These are phyloP conservation scores for Ganoderma meredithae DNA, from an alignment of 1,284 basidiomycete species.

Conservation along the genomic window DNA sequence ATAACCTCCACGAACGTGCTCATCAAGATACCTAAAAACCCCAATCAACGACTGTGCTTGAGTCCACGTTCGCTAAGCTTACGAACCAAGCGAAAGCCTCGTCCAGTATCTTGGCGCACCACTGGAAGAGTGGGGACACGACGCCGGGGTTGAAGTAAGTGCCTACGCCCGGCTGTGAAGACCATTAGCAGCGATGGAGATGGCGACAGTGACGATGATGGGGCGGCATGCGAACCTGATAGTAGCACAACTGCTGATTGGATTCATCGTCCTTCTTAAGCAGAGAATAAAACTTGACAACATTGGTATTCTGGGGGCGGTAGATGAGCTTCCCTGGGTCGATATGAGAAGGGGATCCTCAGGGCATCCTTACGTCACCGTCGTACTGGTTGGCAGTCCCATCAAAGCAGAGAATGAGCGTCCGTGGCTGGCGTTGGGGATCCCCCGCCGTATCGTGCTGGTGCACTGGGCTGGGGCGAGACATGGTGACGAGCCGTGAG, in stretches of 20 bases:
- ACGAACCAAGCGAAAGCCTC: slow-evolving; percentile 55
- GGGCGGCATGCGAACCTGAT: slow-evolving; percentile 42
- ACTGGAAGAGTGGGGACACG: slow-evolving; percentile 45
- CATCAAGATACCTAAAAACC: slow-evolving; percentile 48
- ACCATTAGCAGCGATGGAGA: slow-evolving; percentile 10
- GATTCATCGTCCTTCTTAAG: slow-evolving; percentile 46
- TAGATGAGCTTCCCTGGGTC: slow-evolving; percentile 7
- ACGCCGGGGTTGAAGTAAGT: slow-evolving; percentile 56
- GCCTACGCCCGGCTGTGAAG: slow-evolving; percentile 49
- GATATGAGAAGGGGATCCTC: not conserved
- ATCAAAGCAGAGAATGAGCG: slow-evolving; percentile 60
- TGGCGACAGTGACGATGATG: not conserved
- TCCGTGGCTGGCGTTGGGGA: slow-evolving; percentile 39
- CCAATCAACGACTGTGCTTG: not conserved
- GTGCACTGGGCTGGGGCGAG: not conserved
- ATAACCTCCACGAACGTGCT: slow-evolving; percentile 67
- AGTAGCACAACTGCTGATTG: slow-evolving; percentile 49
- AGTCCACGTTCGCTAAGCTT: not conserved
- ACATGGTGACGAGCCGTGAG: not conserved
- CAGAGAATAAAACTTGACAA: slow-evolving; percentile 49
- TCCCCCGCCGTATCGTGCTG: slow-evolving; percentile 2
- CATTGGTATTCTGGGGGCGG: slow-evolving; percentile 46
- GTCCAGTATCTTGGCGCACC: slow-evolving; percentile 52
- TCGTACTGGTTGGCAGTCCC: slow-evolving; percentile 59
- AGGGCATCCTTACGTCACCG: slow-evolving; percentile 42